Evolutionary conservation across 768 basidiomycete species (phyloP), one percentile per base, ranked within the genome.

Genomic region (Phanerodontia chrysosporium): DNA sequence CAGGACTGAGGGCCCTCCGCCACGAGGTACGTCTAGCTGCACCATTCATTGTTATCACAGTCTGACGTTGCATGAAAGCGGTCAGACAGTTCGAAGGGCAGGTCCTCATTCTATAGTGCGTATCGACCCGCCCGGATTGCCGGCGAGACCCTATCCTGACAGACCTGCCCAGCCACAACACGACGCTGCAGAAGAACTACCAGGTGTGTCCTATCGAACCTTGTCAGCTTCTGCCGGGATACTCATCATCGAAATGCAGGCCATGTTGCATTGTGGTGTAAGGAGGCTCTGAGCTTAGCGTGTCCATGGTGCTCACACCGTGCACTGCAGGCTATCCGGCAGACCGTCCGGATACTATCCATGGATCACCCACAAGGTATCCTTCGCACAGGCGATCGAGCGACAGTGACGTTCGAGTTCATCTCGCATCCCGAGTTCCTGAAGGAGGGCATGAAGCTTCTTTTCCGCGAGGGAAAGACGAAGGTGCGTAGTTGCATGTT

Each of bases 401-500:
- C 94, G 2, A 94, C 87, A 2, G 93, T 98, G n/a, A 82, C 83
- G 32, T 98, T 98, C 65, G 92, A 98, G 74, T 96, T 98, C 68
- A 91, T 96, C 56, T 87, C 90, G 14, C 88, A 90, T 55, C 89
- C 92, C 0, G 96, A 97, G 76, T 95, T 87, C 69, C 78, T 98
- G 62, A 95, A 95, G 70, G 88, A 87, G 64, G 95, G 95, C 27
- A 92, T 92, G 87, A 93, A 95, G 73, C 78, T 96, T 24, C 74
- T 99, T 13, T 95, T 98, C 71, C 80, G 96, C 42, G 97, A 98
- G 73, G 96, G 95, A 3, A 94, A 93, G 77, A 97, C 95, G 0
- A 98, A 97, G 80, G 94, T 87, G 52, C 32, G 77, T 67, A 7
- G 32, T 21, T 27, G 25, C n/a, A 45, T 27, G 16, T 12, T 28